Evolutionary conservation across 2,329 filamentous ascomycete species (phyloP), one percentile per base, ranked within the genome.

Genomic region (Blastomyces emzantsi): DNA sequence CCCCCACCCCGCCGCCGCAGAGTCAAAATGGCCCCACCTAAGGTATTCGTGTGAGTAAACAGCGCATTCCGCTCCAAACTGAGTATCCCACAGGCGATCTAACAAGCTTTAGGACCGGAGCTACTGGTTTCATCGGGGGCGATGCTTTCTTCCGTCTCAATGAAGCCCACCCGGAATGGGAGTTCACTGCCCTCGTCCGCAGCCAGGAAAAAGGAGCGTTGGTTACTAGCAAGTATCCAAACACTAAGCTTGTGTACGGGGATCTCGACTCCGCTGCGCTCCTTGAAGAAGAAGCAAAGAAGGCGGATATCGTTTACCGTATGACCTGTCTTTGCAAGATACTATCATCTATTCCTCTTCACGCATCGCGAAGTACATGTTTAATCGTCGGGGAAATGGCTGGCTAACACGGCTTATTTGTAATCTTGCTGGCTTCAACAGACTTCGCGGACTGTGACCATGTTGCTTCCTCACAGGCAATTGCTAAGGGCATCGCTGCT

Each of bases 81-180:
- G 22, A 28, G 36, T 22, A 19, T 36, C 19, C 19, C 8, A 28
- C 25, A 58, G 52, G 2, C 39, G 61, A 69, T 36, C 73, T 73
- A 6, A 75, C 71, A 11, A 62, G 65, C 75, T 73, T 43, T 54
- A 82, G 81, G 17, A 82, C 80, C 43, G 81, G 81, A 25, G 76
- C 71, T 4, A 82, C 81, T 19, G 81, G 81, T 41, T 84, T 83
- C 68, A 82, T 84, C 58, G 81, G 81, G 6, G 82, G 82, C 41
- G 80, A 82, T 60, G 75, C 78, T 49, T 74, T 84, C n/a, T 78
- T 79, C 65, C 73, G 74, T 5, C 68, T 83, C 45, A 70, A 72
- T 51, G 72, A 78, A 55, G 70, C 75, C 5, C 80, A 83, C 66
- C 78, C 79, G 3, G 77, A 81, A 56, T 81, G 78, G 75, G 72